phyloP scores from a whole-genome alignment of 2,329 filamentous ascomycete genomes.

The Blastomyces gilchristii region DNA sequence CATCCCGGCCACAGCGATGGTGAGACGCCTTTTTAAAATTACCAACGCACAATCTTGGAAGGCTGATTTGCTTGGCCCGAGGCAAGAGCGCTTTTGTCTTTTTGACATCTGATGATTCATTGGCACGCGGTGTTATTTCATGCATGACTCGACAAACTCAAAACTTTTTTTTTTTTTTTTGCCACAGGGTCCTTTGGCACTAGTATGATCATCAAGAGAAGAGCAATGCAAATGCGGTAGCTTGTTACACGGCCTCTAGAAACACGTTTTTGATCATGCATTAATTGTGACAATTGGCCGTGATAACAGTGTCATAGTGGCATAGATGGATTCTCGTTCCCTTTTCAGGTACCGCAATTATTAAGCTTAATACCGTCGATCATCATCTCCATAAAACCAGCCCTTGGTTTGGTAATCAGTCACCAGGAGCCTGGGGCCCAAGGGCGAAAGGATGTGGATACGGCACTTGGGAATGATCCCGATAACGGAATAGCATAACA shows the following conservation, averaged over 20 bases:
- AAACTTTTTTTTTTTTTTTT: neutral
- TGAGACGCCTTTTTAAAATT: neutral
- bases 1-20: neutral
- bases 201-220: neutral
- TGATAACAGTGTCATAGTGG: too few species aligned
- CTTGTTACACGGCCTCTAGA: too few species aligned
- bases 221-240: too few species aligned
- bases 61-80: neutral
- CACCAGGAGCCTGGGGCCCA: neutral
- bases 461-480: neutral
- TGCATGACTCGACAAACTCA: conserved; percentile 4
- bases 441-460: neutral
- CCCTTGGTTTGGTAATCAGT: neutral
- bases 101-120: neutral
- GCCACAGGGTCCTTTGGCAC: neutral
- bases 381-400: neutral
- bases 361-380: conserved; percentile 4
- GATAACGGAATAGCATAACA: neutral
- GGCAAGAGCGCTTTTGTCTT: neutral
- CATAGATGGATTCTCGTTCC: neutral
- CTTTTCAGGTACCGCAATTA: neutral
- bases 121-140: neutral
- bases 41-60: neutral
- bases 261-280: too few species aligned
- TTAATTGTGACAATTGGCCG: too few species aligned